Percentiles rank a stretch among this genome's conserved stretches.
phyloP scores from a whole-genome alignment of 1,284 basidiomycete genomes.

The Pseudozyma pruni region DNA sequence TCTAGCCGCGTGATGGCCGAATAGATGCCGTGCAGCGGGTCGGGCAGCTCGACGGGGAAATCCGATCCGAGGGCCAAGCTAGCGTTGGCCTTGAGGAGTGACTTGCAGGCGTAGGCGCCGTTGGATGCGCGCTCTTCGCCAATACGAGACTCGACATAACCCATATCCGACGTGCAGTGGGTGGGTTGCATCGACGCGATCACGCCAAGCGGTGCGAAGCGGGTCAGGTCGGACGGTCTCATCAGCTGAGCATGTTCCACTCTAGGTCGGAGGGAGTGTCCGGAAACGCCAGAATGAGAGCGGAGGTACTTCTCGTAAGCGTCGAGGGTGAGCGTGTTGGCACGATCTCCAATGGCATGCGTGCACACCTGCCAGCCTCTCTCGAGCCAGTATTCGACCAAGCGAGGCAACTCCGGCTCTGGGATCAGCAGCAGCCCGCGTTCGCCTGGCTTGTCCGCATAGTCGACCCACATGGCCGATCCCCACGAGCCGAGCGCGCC shows the following conservation, averaged over 20 bases:
- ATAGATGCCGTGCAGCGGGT: constrained; percentile 76
- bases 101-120: constrained; percentile 87
- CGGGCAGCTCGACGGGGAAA: constrained; percentile 76
- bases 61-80: constrained; percentile 85
- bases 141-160: constrained; percentile 71
- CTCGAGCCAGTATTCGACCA: constrained; percentile 49
- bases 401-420: constrained; percentile 29
- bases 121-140: constrained; percentile 71
- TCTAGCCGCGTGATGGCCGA: constrained; percentile 82
- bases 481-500: constrained; percentile 91
- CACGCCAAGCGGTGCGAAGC: constrained; percentile 80
- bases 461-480: constrained; percentile 85
- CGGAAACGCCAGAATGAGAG: constrained; percentile 3
- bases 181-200: constrained; percentile 93
- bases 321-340: constrained; percentile 79
- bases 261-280: constrained; percentile 73
- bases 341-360: constrained; percentile 88
- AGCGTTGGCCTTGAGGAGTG: constrained; percentile 72
- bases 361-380: constrained; percentile 68
- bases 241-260: constrained; percentile 90
- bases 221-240: constrained; percentile 74
- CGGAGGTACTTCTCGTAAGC: constrained; percentile 49
- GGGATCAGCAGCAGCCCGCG: constrained; percentile 45
- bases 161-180: constrained; percentile 87
- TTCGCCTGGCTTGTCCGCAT: constrained; percentile 73